Evolutionary conservation across 2,329 filamentous ascomycete species (phyloP).

Genomic region (Ophiosphaerella korrae): DNA sequence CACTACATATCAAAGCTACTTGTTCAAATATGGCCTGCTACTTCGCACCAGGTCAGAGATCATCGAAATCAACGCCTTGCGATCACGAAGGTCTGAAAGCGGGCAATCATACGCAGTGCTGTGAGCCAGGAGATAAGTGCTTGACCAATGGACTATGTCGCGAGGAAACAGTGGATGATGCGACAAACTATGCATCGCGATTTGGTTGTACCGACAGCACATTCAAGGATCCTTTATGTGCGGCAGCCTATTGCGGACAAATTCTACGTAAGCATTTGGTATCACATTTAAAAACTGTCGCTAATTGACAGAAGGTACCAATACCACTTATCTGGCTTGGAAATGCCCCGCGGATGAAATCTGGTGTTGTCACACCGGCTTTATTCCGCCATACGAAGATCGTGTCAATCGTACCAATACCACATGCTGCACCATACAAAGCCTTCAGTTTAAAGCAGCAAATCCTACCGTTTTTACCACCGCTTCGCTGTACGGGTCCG

Average conservation of each 20-base stretch:
- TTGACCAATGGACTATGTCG: constrained; percentile 3
- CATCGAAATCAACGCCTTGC: background rate
- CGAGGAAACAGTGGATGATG: background rate
- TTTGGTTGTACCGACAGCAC: constrained; percentile 1
- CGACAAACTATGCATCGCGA: constrained; percentile 2
- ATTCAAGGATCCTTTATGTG: constrained; percentile 1
- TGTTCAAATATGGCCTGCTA: background rate
- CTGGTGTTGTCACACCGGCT: constrained; percentile 1
- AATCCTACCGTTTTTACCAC: background rate
- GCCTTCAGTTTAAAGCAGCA: background rate
- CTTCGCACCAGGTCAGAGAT: background rate
- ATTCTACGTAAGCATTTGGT: background rate
- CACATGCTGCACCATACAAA: background rate
- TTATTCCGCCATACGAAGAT: background rate
- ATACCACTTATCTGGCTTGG: background rate
- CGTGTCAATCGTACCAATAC: background rate
- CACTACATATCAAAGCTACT: no score
- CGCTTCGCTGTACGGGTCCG: background rate
- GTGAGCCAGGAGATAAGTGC: constrained; percentile 4
- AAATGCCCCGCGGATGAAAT: background rate
- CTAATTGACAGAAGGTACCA: background rate
- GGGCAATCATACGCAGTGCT: constrained; percentile 1
- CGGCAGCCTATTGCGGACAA: background rate
- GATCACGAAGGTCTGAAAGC: background rate
- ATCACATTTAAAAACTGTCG: no score